Conservation (phyloP, 2,329 filamentous ascomycete species). For the Aspergillus texensis region DNA sequence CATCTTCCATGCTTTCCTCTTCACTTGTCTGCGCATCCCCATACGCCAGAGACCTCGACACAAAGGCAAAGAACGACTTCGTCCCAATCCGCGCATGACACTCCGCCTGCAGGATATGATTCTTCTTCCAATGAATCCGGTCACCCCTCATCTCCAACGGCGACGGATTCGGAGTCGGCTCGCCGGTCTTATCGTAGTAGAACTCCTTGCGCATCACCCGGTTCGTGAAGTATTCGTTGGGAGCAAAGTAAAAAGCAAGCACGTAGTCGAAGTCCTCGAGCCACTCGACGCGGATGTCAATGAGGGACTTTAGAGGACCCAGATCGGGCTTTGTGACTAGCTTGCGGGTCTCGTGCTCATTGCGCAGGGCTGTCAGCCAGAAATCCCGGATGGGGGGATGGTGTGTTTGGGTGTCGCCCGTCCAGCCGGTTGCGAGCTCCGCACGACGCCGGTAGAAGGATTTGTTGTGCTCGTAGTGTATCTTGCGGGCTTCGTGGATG, state of each 20-base stretch:
- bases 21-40: not conserved
- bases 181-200: not conserved
- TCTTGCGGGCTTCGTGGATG: not conserved
- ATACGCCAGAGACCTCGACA: not conserved
- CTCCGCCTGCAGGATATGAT: not conserved
- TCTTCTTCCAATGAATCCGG: not conserved
- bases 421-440: not conserved
- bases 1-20: not conserved
- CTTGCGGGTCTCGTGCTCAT: not conserved
- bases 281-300: not conserved
- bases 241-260: not conserved
- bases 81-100: not conserved
- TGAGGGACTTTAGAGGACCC: not conserved
- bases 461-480: not conserved
- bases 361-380: not conserved
- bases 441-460: not conserved
- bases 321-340: not conserved
- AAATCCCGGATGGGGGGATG: not conserved
- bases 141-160: not conserved
- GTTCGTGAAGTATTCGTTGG: not conserved
- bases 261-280: not conserved
- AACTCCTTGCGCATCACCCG: not conserved
- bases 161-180: no score
- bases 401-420: not conserved
- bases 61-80: not conserved